Evolutionary conservation across 805 yeast species (phyloP).

Genomic region (Myxozyma neotropica): DNA sequence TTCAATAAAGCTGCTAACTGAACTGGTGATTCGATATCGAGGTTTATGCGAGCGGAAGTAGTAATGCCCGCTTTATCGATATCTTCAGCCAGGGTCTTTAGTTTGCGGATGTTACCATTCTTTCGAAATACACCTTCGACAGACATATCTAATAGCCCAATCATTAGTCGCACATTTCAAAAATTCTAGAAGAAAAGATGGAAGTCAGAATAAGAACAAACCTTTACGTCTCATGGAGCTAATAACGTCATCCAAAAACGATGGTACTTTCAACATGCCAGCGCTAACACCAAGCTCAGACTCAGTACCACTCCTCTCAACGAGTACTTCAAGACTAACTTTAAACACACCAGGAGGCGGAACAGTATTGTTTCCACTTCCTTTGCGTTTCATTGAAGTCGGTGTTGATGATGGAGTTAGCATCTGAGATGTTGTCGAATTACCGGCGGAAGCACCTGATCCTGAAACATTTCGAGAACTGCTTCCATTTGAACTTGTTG

Average conservation of each 20-base stretch:
- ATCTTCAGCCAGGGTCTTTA: conserved; percentile 69
- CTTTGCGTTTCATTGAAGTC: conserved; percentile 20
- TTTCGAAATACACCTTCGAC: conserved; percentile 94
- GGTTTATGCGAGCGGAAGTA: conserved; percentile 2
- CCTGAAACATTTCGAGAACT: not conserved
- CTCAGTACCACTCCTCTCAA: conserved; percentile 74
- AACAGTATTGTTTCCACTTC: not conserved
- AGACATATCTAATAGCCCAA: conserved; percentile 55
- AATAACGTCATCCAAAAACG: conserved; percentile 82
- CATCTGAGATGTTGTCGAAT: not conserved
- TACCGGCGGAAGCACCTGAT: not conserved
- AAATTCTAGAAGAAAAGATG: not conserved
- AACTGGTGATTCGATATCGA: conserved; percentile 69
- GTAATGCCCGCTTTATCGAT: conserved; percentile 69
- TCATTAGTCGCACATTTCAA: not conserved
- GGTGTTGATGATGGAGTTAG: not conserved
- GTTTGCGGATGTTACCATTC: conserved; percentile 87
- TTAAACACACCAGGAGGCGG: conserved; percentile 66
- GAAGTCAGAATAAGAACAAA: conserved; percentile 52
- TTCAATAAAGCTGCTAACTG: conserved; percentile 92
- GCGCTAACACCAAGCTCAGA: conserved; percentile 86
- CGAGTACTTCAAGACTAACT: conserved; percentile 66
- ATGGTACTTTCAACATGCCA: conserved; percentile 74
- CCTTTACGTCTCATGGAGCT: conserved; percentile 85
- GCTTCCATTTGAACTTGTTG: not conserved